Conservation (phyloP, 345 rosid species). For the Acer campestre region DNA sequence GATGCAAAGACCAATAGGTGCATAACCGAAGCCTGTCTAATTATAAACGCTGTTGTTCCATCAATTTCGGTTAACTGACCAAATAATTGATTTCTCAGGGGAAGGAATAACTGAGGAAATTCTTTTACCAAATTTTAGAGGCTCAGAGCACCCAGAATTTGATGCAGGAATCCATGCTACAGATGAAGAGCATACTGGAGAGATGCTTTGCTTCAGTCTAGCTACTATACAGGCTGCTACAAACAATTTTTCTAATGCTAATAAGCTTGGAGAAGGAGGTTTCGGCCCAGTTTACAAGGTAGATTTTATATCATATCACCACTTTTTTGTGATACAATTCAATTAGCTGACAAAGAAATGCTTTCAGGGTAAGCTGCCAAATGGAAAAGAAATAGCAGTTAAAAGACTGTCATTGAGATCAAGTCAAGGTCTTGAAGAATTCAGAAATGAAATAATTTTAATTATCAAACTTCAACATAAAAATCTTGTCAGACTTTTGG, state of each 20-base stretch:
- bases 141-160: constrained; percentile 2
- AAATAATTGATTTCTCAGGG: not conserved
- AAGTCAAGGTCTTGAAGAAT: too few relatives aligned
- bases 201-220: constrained; percentile 30
- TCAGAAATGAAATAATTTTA: too few relatives aligned
- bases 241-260: constrained; percentile 40
- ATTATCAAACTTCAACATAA: too few relatives aligned
- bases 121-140: not conserved
- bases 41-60: too few relatives aligned
- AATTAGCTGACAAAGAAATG: too few relatives aligned
- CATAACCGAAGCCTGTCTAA: not conserved
- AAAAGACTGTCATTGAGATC: too few relatives aligned
- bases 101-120: too few relatives aligned
- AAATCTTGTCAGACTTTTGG: too few relatives aligned
- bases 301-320: too few relatives aligned
- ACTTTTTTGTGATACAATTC: too few relatives aligned
- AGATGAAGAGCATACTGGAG: constrained; percentile 26
- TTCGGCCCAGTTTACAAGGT: constrained; percentile 61
- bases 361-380: too few relatives aligned
- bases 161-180: constrained; percentile 11
- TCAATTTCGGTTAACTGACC: not conserved
- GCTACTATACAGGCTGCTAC: constrained; percentile 35
- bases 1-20: constrained; percentile 36
- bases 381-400: too few relatives aligned
- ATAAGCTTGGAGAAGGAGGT: constrained; percentile 62